Base-by-base conservation (phyloP, 2,329 filamentous ascomycete genomes). In the Paecilomyces niveus region DNA sequence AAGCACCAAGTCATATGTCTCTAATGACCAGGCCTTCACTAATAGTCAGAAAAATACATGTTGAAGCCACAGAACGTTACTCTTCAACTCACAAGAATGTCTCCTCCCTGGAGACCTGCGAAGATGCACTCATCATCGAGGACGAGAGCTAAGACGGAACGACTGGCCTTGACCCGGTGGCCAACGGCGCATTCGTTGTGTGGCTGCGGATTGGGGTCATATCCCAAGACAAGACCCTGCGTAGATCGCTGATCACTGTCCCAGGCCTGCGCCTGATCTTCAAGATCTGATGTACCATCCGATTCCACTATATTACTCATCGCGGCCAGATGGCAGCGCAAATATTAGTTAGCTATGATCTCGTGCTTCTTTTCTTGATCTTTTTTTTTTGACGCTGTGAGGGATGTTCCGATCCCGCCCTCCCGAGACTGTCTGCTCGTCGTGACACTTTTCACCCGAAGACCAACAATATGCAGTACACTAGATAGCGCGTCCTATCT, bases 31-130 rank as follows among this genome's bases (percentile, higher is more conserved):
- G 52, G 92, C 82, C 80, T 83, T 52, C 31, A 15, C 1, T 3
- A 7, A 26, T 35, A 15, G 35, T 52, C 3, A 57, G 21, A 22
- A 54, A 35, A 35, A 52, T 31, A 50, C 53, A 31, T 26, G 13
- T 15, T n/a, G 26, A 31, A 18, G 4, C 10, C 31, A n/a, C 15
- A 11, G 29, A 53, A 32, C 22, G 33, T 53, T 18, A 32, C 22
- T 18, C 10, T 33, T 33, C 5, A 51, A 72, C 76, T 61, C 74
- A 84, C 88, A 53, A 95, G 81, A 61, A 99, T 96, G 76, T 97
- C 91, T 61, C 94, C 94, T 62, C 91, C 89, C 71, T 97, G 92
- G 1, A 94, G 92, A 49, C 94, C 94, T 18, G 93, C 92, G 73
- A 91, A 99, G 57, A 99, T 89, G 70, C 87, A 88, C 54, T 89